Base-by-base conservation (phyloP, 331 rosid species). In the Stylosanthes scabra region DNA sequence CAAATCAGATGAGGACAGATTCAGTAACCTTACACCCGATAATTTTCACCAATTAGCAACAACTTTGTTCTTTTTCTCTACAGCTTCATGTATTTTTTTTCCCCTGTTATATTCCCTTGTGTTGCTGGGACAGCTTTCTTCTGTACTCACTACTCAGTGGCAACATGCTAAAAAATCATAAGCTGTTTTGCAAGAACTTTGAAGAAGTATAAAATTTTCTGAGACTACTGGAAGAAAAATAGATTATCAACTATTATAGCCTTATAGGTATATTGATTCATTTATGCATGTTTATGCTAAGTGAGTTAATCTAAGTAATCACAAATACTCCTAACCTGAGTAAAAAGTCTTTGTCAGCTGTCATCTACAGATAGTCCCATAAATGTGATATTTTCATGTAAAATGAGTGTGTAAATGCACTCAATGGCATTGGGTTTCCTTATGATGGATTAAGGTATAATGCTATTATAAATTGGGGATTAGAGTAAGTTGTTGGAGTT, bases 61-160 rank as follows among this genome's bases (percentile, higher is more conserved):
- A 77, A 90, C 84, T 77, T 85, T 79, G 10, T 85, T 90, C 86
- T 86, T 91, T 78, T 92, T 89, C 76, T 86, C 87, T 87, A 81
- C 74, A 76, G 94, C 92, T 86, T 92, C 90, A 80, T 86, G 92
- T 63, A 31, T 31, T 31, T 82, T 81, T 40, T 87, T 88, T 75
- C 86, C 89, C 81, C 84, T 84, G 42, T 86, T 90, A 79, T 88
- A 88, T 77, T 87, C 92, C 81, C 88, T 82, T 90, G 85, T 86
- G 74, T 92, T 89, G 78, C 58, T 25, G 41, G 62, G 71, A 16
- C 72, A 61, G 65, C 65, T 40, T 64, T 75, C 63, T 50, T 74
- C 79, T 39, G 54, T 28, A 51, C n/a, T n/a, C 66, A 70, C 68
- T 62, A 51, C n/a, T n/a, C 66, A 70, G 73, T 62, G 71, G 59